Percentiles rank a stretch among this genome's conserved stretches.
phyloP scores from a whole-genome alignment of 345 rosid genomes.

The Linum trigynum region DNA sequence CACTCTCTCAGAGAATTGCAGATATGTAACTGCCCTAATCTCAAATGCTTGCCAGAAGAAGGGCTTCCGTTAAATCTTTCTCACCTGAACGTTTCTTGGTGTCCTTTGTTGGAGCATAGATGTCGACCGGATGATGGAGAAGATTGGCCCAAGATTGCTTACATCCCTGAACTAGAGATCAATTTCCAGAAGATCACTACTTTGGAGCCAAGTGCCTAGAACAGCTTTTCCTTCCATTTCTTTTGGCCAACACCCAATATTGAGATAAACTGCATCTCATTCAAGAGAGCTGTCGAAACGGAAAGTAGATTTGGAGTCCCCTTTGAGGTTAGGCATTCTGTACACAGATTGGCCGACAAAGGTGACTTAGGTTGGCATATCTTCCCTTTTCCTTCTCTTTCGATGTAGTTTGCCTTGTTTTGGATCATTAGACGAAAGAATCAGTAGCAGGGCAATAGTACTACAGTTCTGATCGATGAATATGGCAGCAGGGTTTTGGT shows the following conservation, averaged over 20 bases:
- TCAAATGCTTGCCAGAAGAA: not conserved
- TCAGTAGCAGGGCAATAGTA: too few relatives aligned
- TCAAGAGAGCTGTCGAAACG: too few relatives aligned
- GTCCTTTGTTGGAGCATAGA: slow-evolving; percentile 3
- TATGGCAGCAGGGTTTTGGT: too few relatives aligned
- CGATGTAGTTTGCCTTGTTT: too few relatives aligned
- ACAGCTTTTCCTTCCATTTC: not conserved
- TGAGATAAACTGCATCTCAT: too few relatives aligned
- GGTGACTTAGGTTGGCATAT: too few relatives aligned
- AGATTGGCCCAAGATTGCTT: slow-evolving; percentile 7
- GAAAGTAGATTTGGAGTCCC: too few relatives aligned
- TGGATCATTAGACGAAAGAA: too few relatives aligned
- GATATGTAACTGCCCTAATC: slow-evolving; percentile 1
- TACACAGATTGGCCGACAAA: too few relatives aligned
- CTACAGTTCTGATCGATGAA: too few relatives aligned
- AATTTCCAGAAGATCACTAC: not conserved
- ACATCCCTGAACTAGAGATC: not conserved
- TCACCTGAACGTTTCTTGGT: not conserved
- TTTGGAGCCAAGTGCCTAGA: not conserved
- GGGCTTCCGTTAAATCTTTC: not conserved
- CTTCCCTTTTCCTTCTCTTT: too few relatives aligned
- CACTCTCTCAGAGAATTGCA: not conserved
- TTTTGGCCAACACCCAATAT: not conserved
- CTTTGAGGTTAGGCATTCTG: too few relatives aligned
- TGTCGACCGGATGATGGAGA: not conserved